phyloP scores from a whole-genome alignment of 306 rosid species.

The Purshia tridentata region DNA sequence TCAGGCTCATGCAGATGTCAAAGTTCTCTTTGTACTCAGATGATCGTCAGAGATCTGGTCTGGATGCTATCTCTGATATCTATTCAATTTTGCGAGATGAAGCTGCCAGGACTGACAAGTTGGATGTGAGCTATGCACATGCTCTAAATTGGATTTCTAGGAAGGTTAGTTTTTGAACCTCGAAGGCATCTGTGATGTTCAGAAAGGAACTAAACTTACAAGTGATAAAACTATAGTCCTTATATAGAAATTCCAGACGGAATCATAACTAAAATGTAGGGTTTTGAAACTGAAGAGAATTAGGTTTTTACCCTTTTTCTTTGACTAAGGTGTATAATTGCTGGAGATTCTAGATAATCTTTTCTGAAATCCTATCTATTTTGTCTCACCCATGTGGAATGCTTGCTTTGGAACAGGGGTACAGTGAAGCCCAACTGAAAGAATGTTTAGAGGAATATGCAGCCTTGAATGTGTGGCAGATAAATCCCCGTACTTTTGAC shows the following conservation, averaged over 20 bases:
- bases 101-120: slow-evolving; percentile 67
- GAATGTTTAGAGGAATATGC: slow-evolving; percentile 98
- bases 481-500: slow-evolving; percentile 89
- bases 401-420: slow-evolving; percentile 62
- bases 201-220: not conserved
- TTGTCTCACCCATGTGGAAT: not conserved
- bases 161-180: slow-evolving; percentile 51
- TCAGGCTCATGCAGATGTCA: slow-evolving; percentile 98
- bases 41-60: slow-evolving; percentile 91
- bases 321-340: not conserved
- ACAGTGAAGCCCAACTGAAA: slow-evolving; percentile 93
- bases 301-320: too few species aligned
- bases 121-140: slow-evolving; percentile 85
- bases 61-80: slow-evolving; percentile 92
- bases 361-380: not conserved
- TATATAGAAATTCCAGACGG: not conserved
- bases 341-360: not conserved
- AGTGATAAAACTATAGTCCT: not conserved
- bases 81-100: slow-evolving; percentile 92
- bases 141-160: slow-evolving; percentile 97
- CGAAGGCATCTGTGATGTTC: not conserved
- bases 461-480: slow-evolving; percentile 96
- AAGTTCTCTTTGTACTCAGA: slow-evolving; percentile 93
- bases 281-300: not conserved
- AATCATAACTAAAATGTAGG: not conserved